A percentile compares a stretch with the other conserved stretches of the same genome.
Conservation (phyloP, 768 basidiomycete species). For the Russula compacta region DNA sequence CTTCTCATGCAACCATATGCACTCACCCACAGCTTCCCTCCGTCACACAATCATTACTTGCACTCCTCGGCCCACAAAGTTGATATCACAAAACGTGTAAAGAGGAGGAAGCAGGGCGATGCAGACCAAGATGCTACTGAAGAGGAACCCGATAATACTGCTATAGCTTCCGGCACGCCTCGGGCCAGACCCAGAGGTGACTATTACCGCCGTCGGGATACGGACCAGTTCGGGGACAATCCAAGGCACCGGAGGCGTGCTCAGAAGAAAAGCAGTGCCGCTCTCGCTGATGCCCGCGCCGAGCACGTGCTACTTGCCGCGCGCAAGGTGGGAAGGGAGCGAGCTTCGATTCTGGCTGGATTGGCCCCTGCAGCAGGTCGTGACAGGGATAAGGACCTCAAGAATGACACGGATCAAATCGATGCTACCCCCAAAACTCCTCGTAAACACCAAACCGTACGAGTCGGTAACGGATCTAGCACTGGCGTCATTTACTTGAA, state of each 20-base stretch:
- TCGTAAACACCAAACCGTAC: conserved; percentile 9
- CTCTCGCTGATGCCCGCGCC: conserved; percentile 52
- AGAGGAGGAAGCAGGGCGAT: conserved; percentile 25
- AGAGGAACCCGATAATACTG: conserved; percentile 21
- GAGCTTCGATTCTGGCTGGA: conserved; percentile 46
- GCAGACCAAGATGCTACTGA: conserved; percentile 21
- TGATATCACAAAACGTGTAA: conserved; percentile 1
- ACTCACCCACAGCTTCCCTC: conserved; percentile 22
- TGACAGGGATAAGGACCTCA: conserved; percentile 23
- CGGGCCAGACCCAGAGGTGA: conserved; percentile 16
- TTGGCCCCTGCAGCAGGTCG: conserved; percentile 29
- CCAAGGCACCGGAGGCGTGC: conserved; percentile 21
- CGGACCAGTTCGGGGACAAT: conserved; percentile 11
- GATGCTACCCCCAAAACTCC: conserved; percentile 13
- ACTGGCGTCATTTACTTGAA: conserved; percentile 18
- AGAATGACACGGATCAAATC: conserved; percentile 29
- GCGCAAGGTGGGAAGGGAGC: conserved; percentile 55
- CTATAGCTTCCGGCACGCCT: conserved; percentile 24
- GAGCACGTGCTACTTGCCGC: conserved; percentile 68
- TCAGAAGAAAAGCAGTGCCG: conserved; percentile 28
- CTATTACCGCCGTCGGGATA: conserved; percentile 19
- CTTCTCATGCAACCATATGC: conserved; percentile 52
- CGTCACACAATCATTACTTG: conserved; percentile 20
- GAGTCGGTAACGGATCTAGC: conserved; percentile 11
- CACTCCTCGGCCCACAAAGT: conserved; percentile 14